Base-by-base conservation (phyloP, 352 stramenopile genomes). In the Globisporangium abappressorium region DNA sequence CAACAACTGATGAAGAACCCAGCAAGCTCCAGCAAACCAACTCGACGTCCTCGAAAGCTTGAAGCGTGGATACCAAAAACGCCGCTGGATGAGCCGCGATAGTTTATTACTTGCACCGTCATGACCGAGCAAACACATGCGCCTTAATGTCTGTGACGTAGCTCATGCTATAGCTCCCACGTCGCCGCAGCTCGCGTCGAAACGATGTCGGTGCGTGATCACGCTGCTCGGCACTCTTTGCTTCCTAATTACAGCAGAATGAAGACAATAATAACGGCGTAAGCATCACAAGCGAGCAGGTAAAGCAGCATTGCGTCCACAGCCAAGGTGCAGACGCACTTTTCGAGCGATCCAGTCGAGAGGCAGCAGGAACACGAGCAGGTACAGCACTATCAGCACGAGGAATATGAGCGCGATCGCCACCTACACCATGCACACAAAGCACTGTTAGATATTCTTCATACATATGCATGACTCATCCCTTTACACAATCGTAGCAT, bases 131-230 rank as follows among this genome's bases (percentile, higher is more conserved):
- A 46, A 94, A 90, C 28, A 94, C 86, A 57, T 96, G 88, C 14
- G 86, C 81, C 64, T 94, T 94, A 64, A 96, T 92, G 69, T 96
- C 86, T n/a, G 82, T 84, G 53, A 96, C 87, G 61, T 92, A 96
- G 69, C 80, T 93, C 80, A 96, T 90, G 69, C 86, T 94, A 71
- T 92, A 96, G 76, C 88, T 96, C 34, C 86, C 88, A 8, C 88
- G 78, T 20, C 88, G 84, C n/a, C 88, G 78, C 61, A 94, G 68
- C 62, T 96, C 88, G 8, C 88, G 79, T 5, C 88, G 84, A 62
- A 96, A 96, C 5, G 85, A 93, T 43, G 87, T 95, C 2, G 79
- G 57, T 5, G 71, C 43, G 12, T 71, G 34, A 30, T 64, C 51
- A 33, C 57, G 62, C 36, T 73, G 11, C 9, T 64, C 56, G 54